Percentiles rank a stretch among this genome's conserved stretches.
Conservation (phyloP, 257 asterid genomes). For the Solanum bulbocastanum region DNA sequence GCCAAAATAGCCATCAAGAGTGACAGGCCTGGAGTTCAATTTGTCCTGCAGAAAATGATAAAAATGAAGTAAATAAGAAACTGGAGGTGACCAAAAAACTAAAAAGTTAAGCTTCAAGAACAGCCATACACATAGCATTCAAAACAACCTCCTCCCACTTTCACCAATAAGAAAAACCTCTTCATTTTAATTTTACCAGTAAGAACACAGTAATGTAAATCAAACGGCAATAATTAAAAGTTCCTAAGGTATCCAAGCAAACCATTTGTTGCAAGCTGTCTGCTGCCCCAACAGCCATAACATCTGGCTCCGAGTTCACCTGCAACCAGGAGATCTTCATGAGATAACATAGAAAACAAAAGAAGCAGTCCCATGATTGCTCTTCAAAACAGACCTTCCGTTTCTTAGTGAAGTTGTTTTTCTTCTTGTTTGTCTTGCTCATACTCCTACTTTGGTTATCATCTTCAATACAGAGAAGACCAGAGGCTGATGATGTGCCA, state of each 20-base stretch:
- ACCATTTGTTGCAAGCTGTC: constrained; percentile 89
- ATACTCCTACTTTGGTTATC: constrained; percentile 64
- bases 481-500: constrained; percentile 64
- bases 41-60: constrained; percentile 48
- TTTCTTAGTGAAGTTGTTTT: constrained; percentile 52
- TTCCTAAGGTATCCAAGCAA: constrained; percentile 13
- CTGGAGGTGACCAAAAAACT: neutral
- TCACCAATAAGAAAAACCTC: neutral
- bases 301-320: constrained; percentile 67
- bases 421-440: constrained; percentile 79
- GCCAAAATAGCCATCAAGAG: constrained; percentile 68
- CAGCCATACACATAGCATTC: neutral
- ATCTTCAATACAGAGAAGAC: constrained; percentile 68
- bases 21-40: constrained; percentile 59
- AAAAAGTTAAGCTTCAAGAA: neutral
- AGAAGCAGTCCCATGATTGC: neutral
- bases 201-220: neutral
- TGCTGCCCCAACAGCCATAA: constrained; percentile 49
- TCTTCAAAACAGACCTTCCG: constrained; percentile 55
- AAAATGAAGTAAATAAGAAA: neutral
- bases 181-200: neutral
- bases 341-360: neutral
- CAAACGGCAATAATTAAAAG: neutral
- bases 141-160: neutral
- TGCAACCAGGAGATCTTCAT: constrained; percentile 19